Evolutionary conservation across 208 protist genomes (phyloP).

Genomic region (Crithidia fasciculata): DNA sequence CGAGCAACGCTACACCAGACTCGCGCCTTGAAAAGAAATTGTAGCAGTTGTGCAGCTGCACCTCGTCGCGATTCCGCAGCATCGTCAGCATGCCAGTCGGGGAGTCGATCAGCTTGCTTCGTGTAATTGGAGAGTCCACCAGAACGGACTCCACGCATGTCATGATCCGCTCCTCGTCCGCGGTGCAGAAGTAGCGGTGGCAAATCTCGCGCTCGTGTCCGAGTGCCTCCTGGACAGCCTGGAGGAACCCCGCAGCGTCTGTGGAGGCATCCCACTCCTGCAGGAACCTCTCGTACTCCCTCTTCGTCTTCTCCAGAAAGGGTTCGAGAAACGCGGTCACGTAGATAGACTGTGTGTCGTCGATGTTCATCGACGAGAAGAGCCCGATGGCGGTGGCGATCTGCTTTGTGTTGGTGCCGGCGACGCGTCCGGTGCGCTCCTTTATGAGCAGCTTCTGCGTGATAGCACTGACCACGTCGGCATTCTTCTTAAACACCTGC

Average conservation of each 20-base stretch:
- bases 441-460: constrained; percentile 62
- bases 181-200: constrained; percentile 57
- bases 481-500: constrained; percentile 78
- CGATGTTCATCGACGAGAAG: constrained; percentile 77
- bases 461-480: constrained; percentile 53
- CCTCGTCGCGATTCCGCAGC: constrained; percentile 53
- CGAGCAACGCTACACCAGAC: constrained; percentile 51
- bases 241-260: constrained; percentile 48
- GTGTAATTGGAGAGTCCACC: constrained; percentile 51
- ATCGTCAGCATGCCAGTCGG: constrained; percentile 51
- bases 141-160: constrained; percentile 62
- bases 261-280: constrained; percentile 40
- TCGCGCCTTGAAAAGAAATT: constrained; percentile 60
- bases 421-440: constrained; percentile 36
- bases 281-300: constrained; percentile 57
- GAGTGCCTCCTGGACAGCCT: constrained; percentile 42
- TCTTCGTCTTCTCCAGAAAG: constrained; percentile 58
- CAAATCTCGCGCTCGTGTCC: constrained; percentile 62
- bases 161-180: constrained; percentile 65
- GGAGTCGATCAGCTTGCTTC: constrained; percentile 49
- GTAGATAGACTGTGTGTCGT: constrained; percentile 68
- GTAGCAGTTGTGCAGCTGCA: constrained; percentile 60
- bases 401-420: constrained; percentile 37
- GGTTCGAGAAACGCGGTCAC: constrained; percentile 73
- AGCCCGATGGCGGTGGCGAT: constrained; percentile 71